These are phyloP conservation scores for Haplosporangium gracile DNA, from an alignment of 192 early-diverging fungal genomes.

Conservation along the genomic window DNA sequence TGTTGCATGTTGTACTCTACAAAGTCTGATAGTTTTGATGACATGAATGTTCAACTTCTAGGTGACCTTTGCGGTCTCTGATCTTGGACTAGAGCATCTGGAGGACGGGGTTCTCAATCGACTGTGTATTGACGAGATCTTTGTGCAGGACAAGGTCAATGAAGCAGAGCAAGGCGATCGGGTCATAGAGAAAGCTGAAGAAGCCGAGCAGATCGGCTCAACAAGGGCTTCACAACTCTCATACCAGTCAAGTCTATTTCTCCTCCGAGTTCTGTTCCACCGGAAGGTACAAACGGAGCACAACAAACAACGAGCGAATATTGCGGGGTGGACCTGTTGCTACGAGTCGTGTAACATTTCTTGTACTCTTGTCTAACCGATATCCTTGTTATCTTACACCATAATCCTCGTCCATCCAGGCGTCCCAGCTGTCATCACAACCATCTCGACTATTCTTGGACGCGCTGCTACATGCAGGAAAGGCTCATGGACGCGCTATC, in stretches of 20 bases:
- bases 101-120: slow-evolving; percentile 32
- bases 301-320: neutral
- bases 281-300: slow-evolving; percentile 16
- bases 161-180: neutral
- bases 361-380: neutral
- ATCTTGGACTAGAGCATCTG: slow-evolving; percentile 22
- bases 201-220: neutral
- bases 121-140: slow-evolving; percentile 34
- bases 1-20: neutral
- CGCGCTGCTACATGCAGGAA: slow-evolving; percentile 27
- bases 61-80: slow-evolving; percentile 8
- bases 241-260: slow-evolving; percentile 16
- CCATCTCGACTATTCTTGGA: slow-evolving; percentile 49
- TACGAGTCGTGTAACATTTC: neutral
- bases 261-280: slow-evolving; percentile 18
- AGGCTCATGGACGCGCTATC: slow-evolving; percentile 37
- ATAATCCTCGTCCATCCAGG: slow-evolving; percentile 5
- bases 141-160: neutral
- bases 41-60: neutral
- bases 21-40: neutral
- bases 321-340: neutral
- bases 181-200: neutral
- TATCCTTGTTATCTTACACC: neutral
- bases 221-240: slow-evolving; percentile 6
- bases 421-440: slow-evolving; percentile 13